phyloP scores from a whole-genome alignment of 164 flowering plant genomes.

The Piper betle region DNA sequence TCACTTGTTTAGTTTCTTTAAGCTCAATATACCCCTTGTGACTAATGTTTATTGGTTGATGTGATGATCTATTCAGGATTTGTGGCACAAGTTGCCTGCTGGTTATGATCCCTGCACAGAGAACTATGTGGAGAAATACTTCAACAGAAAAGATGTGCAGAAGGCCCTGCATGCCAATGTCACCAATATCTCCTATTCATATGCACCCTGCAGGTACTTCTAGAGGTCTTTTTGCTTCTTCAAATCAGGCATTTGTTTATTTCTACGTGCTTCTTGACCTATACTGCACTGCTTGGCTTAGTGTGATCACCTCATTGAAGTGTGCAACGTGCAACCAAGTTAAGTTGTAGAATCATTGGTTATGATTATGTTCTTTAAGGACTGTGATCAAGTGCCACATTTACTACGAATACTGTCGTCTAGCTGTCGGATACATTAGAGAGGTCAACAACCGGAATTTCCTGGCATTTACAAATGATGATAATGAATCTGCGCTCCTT shows the following conservation, averaged over 20 bases:
- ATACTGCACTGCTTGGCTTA: neutral
- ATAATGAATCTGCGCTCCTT: neutral
- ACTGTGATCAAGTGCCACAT: no score
- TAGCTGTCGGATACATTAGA: no score
- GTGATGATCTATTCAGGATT: slow-evolving; percentile 10
- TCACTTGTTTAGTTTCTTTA: slow-evolving; percentile 8
- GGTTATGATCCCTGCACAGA: slow-evolving; percentile 51
- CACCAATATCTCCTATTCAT: slow-evolving; percentile 36
- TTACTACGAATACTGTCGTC: no score
- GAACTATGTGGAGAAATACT: slow-evolving; percentile 20
- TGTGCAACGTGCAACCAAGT: no score
- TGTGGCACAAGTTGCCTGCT: slow-evolving; percentile 27
- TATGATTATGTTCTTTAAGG: no score
- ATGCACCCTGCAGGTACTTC: slow-evolving; percentile 37
- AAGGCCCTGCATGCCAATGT: slow-evolving; percentile 47
- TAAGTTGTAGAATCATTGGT: no score
- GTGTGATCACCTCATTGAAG: no score
- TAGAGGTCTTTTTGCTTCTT: neutral
- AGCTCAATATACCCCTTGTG: no score
- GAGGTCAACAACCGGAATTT: neutral
- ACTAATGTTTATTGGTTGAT: neutral
- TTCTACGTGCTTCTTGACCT: neutral
- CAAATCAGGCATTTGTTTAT: neutral
- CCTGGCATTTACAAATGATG: neutral
- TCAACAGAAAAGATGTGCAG: slow-evolving; percentile 47